Evolutionary conservation across 305 asterid genomes (phyloP).

Genomic region (Solanum hybrid): DNA sequence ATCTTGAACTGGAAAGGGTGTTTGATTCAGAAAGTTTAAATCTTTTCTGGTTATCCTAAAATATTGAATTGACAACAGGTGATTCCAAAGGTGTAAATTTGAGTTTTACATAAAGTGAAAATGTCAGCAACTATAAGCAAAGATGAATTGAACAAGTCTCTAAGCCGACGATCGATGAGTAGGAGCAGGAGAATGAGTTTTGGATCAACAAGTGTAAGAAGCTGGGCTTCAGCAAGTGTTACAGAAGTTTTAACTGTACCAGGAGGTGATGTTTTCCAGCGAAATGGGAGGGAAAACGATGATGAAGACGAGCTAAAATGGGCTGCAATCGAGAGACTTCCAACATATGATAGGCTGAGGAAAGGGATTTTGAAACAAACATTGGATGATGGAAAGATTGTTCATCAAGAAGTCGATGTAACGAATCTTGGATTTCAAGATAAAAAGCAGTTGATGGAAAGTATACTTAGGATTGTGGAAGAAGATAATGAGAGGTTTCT

Average conservation of each 20-base stretch:
- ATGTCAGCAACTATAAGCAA: constrained; percentile 30
- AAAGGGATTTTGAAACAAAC: constrained; percentile 63
- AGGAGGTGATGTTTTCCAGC: constrained; percentile 58
- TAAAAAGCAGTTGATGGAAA: constrained; percentile 51
- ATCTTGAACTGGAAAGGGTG: background rate
- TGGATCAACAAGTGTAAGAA: constrained; percentile 44
- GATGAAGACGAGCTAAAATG: constrained; percentile 87
- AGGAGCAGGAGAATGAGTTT: constrained; percentile 38
- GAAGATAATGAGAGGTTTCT: constrained; percentile 88
- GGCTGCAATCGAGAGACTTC: constrained; percentile 93
- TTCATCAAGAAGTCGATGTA: constrained; percentile 59
- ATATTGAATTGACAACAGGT: background rate
- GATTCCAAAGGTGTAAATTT: background rate
- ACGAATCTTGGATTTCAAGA: constrained; percentile 52
- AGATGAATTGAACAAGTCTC: constrained; percentile 26
- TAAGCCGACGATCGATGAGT: constrained; percentile 47
- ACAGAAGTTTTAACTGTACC: constrained; percentile 39
- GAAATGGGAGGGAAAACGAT: constrained; percentile 56
- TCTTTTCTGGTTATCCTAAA: background rate
- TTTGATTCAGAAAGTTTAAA: background rate
- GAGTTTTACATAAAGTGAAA: background rate
- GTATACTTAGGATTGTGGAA: constrained; percentile 58
- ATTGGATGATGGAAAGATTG: constrained; percentile 58
- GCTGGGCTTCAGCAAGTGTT: constrained; percentile 70
- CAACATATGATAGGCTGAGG: constrained; percentile 75